A percentile compares a stretch with the other conserved stretches of the same genome.
phyloP scores from a whole-genome alignment of 1,284 basidiomycete genomes.

The Peniophora sp. region DNA sequence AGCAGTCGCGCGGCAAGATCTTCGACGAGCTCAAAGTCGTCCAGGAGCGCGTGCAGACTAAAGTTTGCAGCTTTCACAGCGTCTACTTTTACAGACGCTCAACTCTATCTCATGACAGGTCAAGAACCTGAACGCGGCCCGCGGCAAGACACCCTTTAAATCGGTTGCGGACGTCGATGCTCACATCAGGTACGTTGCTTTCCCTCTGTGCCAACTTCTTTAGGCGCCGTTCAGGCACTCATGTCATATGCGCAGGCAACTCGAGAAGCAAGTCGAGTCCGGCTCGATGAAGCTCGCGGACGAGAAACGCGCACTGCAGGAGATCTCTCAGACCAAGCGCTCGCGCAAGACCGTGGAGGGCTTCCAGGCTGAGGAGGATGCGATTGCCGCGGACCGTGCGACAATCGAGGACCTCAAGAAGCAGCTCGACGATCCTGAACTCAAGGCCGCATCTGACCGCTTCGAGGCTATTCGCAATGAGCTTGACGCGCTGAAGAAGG shows the following conservation, averaged over 20 bases:
- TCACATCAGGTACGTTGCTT: constrained; percentile 64
- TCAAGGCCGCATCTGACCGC: constrained; percentile 75
- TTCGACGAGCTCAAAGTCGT: constrained; percentile 78
- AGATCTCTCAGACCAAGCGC: constrained; percentile 73
- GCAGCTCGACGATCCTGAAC: constrained; percentile 88
- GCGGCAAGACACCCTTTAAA: constrained; percentile 80
- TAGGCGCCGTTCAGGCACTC: constrained; percentile 8
- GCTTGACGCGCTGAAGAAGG: constrained; percentile 81
- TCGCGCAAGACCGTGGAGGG: constrained; percentile 67
- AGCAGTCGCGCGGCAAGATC: constrained; percentile 69
- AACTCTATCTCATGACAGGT: constrained; percentile 39
- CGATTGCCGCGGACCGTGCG: constrained; percentile 77
- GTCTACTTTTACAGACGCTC: constrained; percentile 4
- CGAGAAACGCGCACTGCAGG: constrained; percentile 90
- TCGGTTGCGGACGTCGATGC: constrained; percentile 84
- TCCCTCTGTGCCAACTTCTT: neutral
- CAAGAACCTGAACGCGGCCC: constrained; percentile 83
- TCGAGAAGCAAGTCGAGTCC: constrained; percentile 87
- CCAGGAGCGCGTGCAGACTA: constrained; percentile 79
- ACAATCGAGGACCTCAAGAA: constrained; percentile 74
- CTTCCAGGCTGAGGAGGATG: constrained; percentile 71
- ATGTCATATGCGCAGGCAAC: constrained; percentile 37
- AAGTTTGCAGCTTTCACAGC: constrained; percentile 39
- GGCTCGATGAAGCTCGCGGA: constrained; percentile 91
- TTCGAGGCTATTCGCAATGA: constrained; percentile 83